Evolutionary conservation across 2,329 filamentous ascomycete species (phyloP).

Genomic region (Epicoccum sorghinum): DNA sequence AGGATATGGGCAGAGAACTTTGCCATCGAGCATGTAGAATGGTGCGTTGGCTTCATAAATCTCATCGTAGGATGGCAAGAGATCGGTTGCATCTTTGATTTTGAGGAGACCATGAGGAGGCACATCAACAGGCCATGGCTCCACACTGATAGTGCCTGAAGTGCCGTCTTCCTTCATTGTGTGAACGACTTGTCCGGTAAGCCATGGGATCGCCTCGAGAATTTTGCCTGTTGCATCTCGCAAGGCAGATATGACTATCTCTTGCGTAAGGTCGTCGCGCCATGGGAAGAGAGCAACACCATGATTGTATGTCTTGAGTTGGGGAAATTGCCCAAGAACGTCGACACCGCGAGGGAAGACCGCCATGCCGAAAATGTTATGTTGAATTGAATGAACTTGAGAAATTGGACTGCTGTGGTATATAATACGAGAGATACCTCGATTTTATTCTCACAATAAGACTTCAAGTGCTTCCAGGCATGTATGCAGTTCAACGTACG

Average conservation of each 20-base stretch:
- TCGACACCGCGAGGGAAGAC: constrained; percentile 4
- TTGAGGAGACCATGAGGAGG: constrained; percentile 6
- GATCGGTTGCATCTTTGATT: constrained; percentile 9
- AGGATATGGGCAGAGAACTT: constrained; percentile 33
- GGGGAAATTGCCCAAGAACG: constrained; percentile 7
- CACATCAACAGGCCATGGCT: neutral
- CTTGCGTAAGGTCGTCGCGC: constrained; percentile 9
- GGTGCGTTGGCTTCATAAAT: constrained; percentile 27
- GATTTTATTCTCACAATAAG: too few species aligned
- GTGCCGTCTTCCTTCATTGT: neutral
- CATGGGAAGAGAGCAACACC: constrained; percentile 7
- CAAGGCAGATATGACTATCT: constrained; percentile 6
- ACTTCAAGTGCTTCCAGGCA: too few species aligned
- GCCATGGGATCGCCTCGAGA: constrained; percentile 5
- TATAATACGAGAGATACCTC: neutral
- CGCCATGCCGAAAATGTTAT: neutral
- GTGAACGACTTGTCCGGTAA: constrained; percentile 8
- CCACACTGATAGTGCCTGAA: constrained; percentile 4
- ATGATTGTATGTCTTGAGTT: constrained; percentile 9
- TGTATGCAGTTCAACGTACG: neutral
- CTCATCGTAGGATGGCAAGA: constrained; percentile 4
- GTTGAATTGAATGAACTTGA: neutral
- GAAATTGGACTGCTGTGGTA: neutral
- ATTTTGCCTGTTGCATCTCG: constrained; percentile 3
- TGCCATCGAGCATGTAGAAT: constrained; percentile 39